Conservation (phyloP, 202 grass and related monocot genomes). For the Brachypodium distachyon region DNA sequence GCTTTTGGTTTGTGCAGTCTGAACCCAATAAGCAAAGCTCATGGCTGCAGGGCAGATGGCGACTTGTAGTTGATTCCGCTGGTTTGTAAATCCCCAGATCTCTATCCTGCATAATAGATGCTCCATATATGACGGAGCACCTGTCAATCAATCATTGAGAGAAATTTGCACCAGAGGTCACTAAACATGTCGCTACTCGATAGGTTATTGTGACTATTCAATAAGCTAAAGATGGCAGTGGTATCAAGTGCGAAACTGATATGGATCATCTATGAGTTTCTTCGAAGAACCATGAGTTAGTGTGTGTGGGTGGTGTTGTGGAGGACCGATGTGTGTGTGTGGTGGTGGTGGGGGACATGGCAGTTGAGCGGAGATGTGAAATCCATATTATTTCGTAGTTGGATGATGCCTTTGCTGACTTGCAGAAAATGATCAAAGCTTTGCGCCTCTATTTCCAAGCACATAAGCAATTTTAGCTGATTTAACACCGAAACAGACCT, state of each 20-base stretch:
- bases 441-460: background rate
- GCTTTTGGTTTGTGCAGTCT: constrained; percentile 64
- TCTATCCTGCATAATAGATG: constrained; percentile 99
- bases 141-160: constrained; percentile 93
- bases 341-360: background rate
- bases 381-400: background rate
- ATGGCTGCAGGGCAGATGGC: constrained; percentile 78
- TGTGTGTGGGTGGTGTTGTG: background rate
- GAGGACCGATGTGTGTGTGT: too few species aligned
- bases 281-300: background rate
- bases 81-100: constrained; percentile 91
- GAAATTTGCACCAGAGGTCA: background rate
- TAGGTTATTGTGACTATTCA: background rate
- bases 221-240: background rate
- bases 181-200: background rate
- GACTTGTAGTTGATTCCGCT: constrained; percentile 74
- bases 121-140: constrained; percentile 87
- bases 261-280: background rate
- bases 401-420: background rate
- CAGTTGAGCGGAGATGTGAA: background rate
- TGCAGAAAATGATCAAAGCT: background rate
- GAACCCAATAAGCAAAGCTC: constrained; percentile 54
- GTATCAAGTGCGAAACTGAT: background rate
- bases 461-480: background rate
- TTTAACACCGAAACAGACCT: background rate